Percentiles rank a stretch among this genome's conserved stretches.
Evolutionary conservation across 2,329 filamentous ascomycete species (phyloP).

Genomic region (Aspergillus udagawae): DNA sequence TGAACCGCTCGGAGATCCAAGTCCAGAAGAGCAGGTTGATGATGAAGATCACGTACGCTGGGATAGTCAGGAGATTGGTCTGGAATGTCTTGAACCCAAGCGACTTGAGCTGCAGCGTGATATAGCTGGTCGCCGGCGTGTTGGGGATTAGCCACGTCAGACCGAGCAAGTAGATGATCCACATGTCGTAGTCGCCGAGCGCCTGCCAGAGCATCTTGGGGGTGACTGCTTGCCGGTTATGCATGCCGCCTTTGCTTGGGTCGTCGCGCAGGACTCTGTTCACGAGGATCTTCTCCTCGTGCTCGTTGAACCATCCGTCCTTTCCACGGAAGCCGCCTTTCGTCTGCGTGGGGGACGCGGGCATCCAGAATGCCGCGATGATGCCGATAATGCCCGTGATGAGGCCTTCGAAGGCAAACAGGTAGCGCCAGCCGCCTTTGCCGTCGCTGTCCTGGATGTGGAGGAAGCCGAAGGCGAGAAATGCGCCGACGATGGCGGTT

Average conservation of each 20-base stretch:
- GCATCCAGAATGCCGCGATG: slow-evolving; percentile 57
- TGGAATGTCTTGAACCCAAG: slow-evolving; percentile 57
- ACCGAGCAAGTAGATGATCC: slow-evolving; percentile 52
- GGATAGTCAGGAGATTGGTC: slow-evolving; percentile 61
- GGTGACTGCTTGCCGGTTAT: slow-evolving; percentile 54
- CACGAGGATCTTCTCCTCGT: slow-evolving; percentile 66
- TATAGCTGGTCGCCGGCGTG: slow-evolving; percentile 32
- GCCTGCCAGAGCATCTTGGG: slow-evolving; percentile 47
- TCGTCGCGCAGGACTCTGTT: slow-evolving; percentile 58
- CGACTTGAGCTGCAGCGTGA: slow-evolving; percentile 44
- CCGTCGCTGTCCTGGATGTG: slow-evolving; percentile 36
- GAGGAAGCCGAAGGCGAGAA: slow-evolving; percentile 44
- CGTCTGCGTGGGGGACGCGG: slow-evolving; percentile 63
- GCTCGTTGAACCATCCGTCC: slow-evolving; percentile 63
- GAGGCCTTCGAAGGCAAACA: slow-evolving; percentile 42
- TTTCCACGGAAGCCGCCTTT: slow-evolving; percentile 58
- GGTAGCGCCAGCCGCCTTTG: slow-evolving; percentile 41
- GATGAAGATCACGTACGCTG: slow-evolving; percentile 55
- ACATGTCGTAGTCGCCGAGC: slow-evolving; percentile 55
- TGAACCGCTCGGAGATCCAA: slow-evolving; percentile 53
- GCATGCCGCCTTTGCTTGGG: slow-evolving; percentile 58
- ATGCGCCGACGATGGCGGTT: slow-evolving; percentile 45
- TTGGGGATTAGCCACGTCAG: slow-evolving; percentile 42
- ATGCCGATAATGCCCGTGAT: slow-evolving; percentile 54
- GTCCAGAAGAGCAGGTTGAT: slow-evolving; percentile 53